Evolutionary conservation across 2,329 filamentous ascomycete species (phyloP).

Genomic region (Chaetomium strumarium): DNA sequence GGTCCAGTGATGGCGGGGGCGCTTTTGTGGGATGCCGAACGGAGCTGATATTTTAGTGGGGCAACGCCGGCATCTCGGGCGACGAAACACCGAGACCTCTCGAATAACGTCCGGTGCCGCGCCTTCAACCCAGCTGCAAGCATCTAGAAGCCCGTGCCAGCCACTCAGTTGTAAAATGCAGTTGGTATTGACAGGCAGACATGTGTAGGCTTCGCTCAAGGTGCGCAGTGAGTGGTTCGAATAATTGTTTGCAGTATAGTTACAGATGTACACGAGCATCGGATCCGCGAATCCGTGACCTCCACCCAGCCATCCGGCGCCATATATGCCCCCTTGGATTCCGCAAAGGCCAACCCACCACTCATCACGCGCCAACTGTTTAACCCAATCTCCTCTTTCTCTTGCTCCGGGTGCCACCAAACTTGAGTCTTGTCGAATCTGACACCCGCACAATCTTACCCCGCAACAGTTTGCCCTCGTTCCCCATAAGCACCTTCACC

Average conservation of each 20-base stretch:
- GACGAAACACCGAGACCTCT: background rate
- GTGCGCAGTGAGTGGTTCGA: no score
- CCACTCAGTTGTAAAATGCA: no score
- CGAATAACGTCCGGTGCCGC: no score
- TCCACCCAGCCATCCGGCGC: background rate
- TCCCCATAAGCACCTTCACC: conserved; percentile 80
- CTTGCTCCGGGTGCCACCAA: conserved; percentile 85
- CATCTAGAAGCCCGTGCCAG: no score
- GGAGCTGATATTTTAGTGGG: conserved; percentile 22
- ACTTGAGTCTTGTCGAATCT: conserved; percentile 87
- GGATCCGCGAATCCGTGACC: background rate
- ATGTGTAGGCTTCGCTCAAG: no score
- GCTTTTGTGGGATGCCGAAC: background rate
- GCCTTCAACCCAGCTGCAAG: no score
- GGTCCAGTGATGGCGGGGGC: background rate
- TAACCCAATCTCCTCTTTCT: conserved; percentile 75
- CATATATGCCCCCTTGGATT: background rate
- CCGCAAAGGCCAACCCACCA: background rate
- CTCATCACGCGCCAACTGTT: conserved; percentile 3
- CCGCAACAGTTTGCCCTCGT: conserved; percentile 71
- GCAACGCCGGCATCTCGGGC: conserved; percentile 6
- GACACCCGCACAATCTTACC: conserved; percentile 71
- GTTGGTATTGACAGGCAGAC: no score
- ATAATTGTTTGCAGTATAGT: conserved; percentile 5
- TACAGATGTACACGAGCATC: conserved; percentile 6